A percentile compares a stretch with the other conserved stretches of the same genome.
Evolutionary conservation across 768 basidiomycete species (phyloP).

Genomic region (Leccinum sublutescens): DNA sequence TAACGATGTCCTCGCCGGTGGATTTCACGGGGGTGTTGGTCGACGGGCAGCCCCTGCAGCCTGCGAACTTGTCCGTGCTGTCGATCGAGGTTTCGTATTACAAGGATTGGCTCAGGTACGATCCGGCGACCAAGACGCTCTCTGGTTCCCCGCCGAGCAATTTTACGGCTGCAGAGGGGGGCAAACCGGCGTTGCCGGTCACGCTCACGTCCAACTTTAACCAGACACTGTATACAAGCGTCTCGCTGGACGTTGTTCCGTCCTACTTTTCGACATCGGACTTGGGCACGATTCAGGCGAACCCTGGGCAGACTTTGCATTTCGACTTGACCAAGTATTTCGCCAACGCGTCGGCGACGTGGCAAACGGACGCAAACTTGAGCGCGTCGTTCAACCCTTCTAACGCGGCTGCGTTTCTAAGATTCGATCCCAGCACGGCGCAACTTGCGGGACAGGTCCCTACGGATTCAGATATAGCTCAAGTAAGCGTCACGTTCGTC

Average conservation of each 20-base stretch:
- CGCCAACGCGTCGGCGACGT: conserved; percentile 42
- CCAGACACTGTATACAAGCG: conserved; percentile 60
- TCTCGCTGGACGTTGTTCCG: conserved; percentile 64
- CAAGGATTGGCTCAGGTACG: conserved; percentile 60
- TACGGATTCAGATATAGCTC: conserved; percentile 37
- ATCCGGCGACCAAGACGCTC: conserved; percentile 52
- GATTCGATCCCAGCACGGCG: conserved; percentile 45
- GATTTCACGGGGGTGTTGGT: conserved; percentile 66
- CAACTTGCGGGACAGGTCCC: conserved; percentile 60
- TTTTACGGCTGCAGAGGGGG: conserved; percentile 32
- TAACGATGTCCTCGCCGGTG: conserved; percentile 49
- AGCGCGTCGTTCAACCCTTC: conserved; percentile 55
- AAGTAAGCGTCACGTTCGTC: conserved; percentile 56
- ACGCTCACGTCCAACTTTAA: conserved; percentile 62
- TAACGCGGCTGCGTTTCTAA: conserved; percentile 48
- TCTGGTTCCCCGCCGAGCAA: conserved; percentile 61
- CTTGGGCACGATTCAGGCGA: conserved; percentile 55
- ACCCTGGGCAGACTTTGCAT: conserved; percentile 47
- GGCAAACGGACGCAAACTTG: conserved; percentile 46
- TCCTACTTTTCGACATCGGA: conserved; percentile 66
- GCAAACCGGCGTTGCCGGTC: conserved; percentile 50
- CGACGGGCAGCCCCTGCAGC: conserved; percentile 57
- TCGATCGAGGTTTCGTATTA: conserved; percentile 57
- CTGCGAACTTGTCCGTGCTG: conserved; percentile 55
- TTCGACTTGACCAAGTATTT: conserved; percentile 59